phyloP scores from a whole-genome alignment of 23 red algal species.

The Chondrus crispus region DNA sequence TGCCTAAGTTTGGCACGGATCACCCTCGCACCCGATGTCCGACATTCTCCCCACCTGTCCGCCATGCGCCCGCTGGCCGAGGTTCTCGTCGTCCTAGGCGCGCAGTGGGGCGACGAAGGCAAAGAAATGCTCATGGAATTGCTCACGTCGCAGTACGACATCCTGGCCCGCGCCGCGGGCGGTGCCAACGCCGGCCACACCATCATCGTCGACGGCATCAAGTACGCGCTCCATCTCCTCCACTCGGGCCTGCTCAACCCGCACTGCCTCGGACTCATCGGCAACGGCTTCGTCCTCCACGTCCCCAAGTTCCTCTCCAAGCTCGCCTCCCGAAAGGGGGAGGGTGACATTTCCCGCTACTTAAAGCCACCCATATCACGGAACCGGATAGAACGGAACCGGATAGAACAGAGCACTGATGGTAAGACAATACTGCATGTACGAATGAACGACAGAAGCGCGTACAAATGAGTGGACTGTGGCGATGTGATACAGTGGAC shows the following conservation, averaged over 20 bases:
- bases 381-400: no score
- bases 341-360: no score
- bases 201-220: conserved; percentile 89
- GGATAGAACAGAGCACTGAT: no score
- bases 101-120: conserved; percentile 99
- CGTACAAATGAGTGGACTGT: no score
- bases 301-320: conserved; percentile 80
- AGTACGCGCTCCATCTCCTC: conserved; percentile 95
- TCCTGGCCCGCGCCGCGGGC: conserved; percentile 86
- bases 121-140: conserved; percentile 97
- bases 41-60: not conserved
- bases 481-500: no score
- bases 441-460: no score
- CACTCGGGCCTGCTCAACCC: conserved; percentile 86
- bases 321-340: no score
- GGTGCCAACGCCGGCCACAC: conserved; percentile 98
- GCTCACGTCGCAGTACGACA: conserved; percentile 70
- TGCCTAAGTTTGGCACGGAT: no score
- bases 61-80: conserved; percentile 52
- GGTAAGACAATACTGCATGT: no score
- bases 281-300: conserved; percentile 98
- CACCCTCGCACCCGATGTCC: no score
- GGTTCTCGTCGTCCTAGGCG: conserved; percentile 87
- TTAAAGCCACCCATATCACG: no score
- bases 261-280: conserved; percentile 71